Evolutionary conservation across 139 green algal species (phyloP).

Genomic region (Tetradesmus obliquus): DNA sequence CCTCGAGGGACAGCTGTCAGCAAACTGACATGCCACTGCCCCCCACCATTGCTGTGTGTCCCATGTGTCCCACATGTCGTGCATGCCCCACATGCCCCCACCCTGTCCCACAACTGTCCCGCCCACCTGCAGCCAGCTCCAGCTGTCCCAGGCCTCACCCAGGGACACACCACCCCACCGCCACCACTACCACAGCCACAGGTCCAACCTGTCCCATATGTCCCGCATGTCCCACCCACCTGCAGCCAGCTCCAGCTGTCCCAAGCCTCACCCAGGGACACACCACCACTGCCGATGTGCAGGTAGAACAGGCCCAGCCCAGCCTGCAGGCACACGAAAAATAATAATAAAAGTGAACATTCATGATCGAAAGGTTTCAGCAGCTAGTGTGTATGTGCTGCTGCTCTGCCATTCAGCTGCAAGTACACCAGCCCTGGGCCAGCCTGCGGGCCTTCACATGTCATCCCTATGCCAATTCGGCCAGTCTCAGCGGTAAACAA

Average conservation of each 20-base stretch:
- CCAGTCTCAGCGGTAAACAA: neutral
- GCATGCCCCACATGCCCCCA: no score
- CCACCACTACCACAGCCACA: neutral
- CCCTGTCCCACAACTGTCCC: no score
- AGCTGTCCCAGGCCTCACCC: slow-evolving; percentile 73
- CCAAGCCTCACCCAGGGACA: slow-evolving; percentile 73
- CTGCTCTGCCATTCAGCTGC: neutral
- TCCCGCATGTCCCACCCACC: neutral
- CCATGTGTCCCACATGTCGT: no score
- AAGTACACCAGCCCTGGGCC: neutral
- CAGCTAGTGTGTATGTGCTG: neutral
- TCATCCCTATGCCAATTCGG: neutral
- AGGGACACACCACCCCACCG: slow-evolving; percentile 44
- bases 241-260: slow-evolving; percentile 64
- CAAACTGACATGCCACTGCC: neutral
- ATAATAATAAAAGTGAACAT: neutral
- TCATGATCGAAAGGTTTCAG: neutral
- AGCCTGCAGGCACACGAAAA: slow-evolving; percentile 30
- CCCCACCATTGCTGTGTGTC: no score
- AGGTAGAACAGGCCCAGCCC: slow-evolving; percentile 77
- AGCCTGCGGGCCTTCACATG: neutral
- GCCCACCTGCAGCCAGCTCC: slow-evolving; percentile 59
- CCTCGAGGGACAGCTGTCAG: neutral
- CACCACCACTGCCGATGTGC: slow-evolving; percentile 53
- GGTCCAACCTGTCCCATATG: neutral